Percentiles rank a stretch among this genome's conserved stretches.
Conservation (phyloP, 1,284 basidiomycete genomes). For the Uromyces viciae-fabae region DNA sequence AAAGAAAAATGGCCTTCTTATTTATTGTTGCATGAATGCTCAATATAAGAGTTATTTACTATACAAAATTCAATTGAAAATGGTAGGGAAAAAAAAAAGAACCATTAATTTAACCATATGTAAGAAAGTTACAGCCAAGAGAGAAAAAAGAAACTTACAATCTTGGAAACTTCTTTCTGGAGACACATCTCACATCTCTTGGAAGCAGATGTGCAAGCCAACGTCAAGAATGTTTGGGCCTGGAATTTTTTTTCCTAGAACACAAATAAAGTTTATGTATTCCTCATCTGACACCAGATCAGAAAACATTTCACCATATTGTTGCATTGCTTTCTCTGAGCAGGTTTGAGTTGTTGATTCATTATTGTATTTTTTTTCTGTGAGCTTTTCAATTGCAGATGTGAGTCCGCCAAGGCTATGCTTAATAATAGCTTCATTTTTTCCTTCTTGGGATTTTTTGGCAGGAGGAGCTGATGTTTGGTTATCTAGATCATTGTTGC, state of each 20-base stretch:
- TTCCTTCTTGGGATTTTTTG: not conserved
- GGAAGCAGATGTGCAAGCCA: no score
- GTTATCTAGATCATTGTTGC: not conserved
- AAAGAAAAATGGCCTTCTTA: no score
- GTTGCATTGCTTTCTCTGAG: not conserved
- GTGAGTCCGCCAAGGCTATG: not conserved
- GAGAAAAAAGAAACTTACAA: no score
- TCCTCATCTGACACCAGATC: not conserved
- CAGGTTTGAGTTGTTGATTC: not conserved
- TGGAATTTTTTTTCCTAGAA: not conserved
- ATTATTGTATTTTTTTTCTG: not conserved
- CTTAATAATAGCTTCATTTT: constrained; percentile 1
- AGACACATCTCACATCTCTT: no score
- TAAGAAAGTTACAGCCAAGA: no score
- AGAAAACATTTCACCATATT: not conserved
- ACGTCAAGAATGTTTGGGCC: no score
- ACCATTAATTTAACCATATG: not conserved
- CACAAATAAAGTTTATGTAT: not conserved
- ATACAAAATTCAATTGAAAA: no score
- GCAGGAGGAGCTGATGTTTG: not conserved
- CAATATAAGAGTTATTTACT: no score
- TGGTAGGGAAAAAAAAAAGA: no score
- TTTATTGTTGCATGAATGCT: no score
- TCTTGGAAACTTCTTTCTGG: no score
- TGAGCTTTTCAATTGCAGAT: not conserved